Base-by-base conservation (phyloP, 2,329 filamentous ascomycete species). In the Cryphonectria japonica region DNA sequence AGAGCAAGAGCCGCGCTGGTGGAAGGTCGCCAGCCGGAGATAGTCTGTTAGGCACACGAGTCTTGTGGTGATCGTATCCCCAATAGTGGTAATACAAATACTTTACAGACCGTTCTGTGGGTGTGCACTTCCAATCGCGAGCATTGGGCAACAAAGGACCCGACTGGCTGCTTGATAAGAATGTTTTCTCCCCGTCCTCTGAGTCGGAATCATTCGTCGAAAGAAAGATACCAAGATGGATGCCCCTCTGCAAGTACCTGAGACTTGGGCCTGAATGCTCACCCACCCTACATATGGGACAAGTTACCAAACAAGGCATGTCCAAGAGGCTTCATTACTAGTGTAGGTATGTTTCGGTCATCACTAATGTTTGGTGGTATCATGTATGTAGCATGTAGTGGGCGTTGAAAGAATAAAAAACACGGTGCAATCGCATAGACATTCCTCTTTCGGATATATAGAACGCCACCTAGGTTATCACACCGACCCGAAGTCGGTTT, bases 401-500 rank as follows among this genome's bases (percentile, higher is more conserved):
- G 59, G 32, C 11, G 32, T 39, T 9, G 32, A 39, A 39, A 39
- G 37, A 39, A 39, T 6, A 39, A 39, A 37, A 14, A 29, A 39
- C 22, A 61, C 16, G 9, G 8, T 34, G 50, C n/a, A 67, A 29
- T n/a, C 69, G 71, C 71, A 64, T 72, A 66, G 69, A 72, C 71
- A 71, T 72, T 66, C 71, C 71, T 22, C 39, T 71, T 72, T 71
- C 11, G 68, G 71, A 41, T 46, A 67, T 41, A 37, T 29, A 26
- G 19, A 50, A n/a, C 46, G 46, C 19, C 54, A 19, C 52, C 62
- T n/a, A 37, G 34, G 26, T 29, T 60, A 62, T 68, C 57, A 43
- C 29, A 32, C 37, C 14, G 19, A 61, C 66, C 71, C 71, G 66
- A 68, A 61, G 61, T 68, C 69, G 71, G 60, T 60, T 52, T 52